These are phyloP conservation scores for Botrytis hyacinthi DNA, from an alignment of 2,329 filamentous ascomycete species.

Conservation along the genomic window DNA sequence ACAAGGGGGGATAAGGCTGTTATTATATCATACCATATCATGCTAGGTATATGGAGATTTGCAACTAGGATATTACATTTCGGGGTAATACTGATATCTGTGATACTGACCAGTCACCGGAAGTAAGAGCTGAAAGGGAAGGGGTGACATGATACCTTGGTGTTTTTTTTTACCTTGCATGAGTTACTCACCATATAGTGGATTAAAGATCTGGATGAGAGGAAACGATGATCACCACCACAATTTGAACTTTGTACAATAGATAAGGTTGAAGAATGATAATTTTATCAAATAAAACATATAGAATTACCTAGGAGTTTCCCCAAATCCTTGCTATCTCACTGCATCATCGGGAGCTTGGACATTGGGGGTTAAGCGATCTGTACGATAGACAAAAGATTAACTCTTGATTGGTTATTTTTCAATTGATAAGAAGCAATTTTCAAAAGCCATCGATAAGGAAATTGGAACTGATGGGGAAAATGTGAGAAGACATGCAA, in stretches of 20 bases:
- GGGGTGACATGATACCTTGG: not conserved
- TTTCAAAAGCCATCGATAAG: conserved; percentile 13
- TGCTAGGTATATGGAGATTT: not conserved
- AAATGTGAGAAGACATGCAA: not conserved
- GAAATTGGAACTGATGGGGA: not conserved
- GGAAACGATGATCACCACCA: not conserved
- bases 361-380: conserved; percentile 18
- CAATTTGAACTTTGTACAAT: not conserved
- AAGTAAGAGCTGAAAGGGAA: not conserved
- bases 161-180: not conserved
- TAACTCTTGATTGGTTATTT: conserved; percentile 4
- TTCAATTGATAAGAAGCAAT: not conserved
- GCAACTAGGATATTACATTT: not conserved
- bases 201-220: not conserved
- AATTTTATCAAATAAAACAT: conserved; percentile 19
- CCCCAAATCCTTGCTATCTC: conserved; percentile 7
- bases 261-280: conserved; percentile 11
- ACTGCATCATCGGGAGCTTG: conserved; percentile 14
- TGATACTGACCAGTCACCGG: conserved; percentile 4
- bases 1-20: not conserved
- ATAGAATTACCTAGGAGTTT: conserved; percentile 4
- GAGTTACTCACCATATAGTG: not conserved
- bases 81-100: not conserved
- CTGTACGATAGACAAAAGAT: not conserved
- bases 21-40: conserved; percentile 16